Evolutionary conservation across 2,329 filamentous ascomycete genomes (phyloP).

Genomic region (Paecilomyces fulvus): DNA sequence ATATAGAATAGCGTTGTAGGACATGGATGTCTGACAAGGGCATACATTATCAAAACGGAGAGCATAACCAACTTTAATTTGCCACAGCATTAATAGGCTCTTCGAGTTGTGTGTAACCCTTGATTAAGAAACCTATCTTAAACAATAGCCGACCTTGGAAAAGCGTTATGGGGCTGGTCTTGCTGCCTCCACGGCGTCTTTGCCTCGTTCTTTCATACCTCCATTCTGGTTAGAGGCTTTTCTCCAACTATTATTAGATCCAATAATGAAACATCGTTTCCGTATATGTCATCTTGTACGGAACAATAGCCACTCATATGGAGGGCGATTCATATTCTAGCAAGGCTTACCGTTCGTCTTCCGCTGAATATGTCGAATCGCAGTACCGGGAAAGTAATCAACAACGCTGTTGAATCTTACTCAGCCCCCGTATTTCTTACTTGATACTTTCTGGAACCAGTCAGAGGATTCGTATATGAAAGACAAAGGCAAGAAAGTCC

Average conservation of each 20-base stretch:
- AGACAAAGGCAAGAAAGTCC: not conserved
- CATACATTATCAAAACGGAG: no score
- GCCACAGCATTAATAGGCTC: no score
- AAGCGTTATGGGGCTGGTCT: not conserved
- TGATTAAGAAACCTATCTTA: not conserved
- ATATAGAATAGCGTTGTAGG: not conserved
- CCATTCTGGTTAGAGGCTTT: not conserved
- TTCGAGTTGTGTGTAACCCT: not conserved
- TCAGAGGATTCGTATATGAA: not conserved
- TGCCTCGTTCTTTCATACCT: not conserved
- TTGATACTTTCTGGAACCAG: not conserved
- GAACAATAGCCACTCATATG: not conserved
- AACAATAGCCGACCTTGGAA: not conserved
- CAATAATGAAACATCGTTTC: not conserved
- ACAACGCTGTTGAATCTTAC: not conserved
- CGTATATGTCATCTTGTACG: not conserved
- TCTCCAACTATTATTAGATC: not conserved
- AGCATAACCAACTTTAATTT: no score
- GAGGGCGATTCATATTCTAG: not conserved
- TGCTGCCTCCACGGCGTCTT: not conserved
- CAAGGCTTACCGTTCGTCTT: not conserved
- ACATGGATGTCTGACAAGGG: not conserved
- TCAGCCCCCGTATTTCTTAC: constrained; percentile 2
- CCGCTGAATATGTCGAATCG: not conserved
- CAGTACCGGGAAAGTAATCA: not conserved